Evolutionary conservation across 164 flowering plant genomes (phyloP), one percentile per base, ranked within the genome.

Genomic region (Taxillus chinensis): DNA sequence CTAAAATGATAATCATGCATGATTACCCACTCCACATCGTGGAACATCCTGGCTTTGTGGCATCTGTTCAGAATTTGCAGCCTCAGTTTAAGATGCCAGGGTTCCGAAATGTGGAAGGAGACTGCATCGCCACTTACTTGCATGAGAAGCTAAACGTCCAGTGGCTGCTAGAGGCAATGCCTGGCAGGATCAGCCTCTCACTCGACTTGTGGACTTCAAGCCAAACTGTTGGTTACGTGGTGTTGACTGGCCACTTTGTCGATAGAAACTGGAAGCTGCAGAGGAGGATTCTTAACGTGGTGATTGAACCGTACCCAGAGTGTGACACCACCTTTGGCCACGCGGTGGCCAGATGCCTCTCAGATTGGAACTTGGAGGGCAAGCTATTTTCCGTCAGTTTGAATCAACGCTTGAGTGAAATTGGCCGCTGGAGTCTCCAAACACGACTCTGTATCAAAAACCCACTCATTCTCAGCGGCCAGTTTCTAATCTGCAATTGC

Each of bases 1-100:
- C 92, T 4, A 77, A 70, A 67, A 87, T 87, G 92, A 84, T 92
- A 54, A 84, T 92, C 52, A 78, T 86, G 86, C 91, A 92, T 62
- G 89, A 87, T 54, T 89, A 87, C 72, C 95, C 92, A 4, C 83
- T 92, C 61, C 86, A 89, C 78, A 85, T 89, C 77, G 98, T 92
- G 57, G 96, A 87, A 54, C 89, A 89, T 74, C 73, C 86, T 27
- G 92, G 83, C 1, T 92, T 92, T 57, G 65, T 80, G 38, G 65
- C 87, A n/a, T 87, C 89, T 73, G 86, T 80, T n/a, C 74, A 77
- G 57, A 77, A 72, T 69, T 85, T 92, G 51, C 95, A 89, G 75
- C 95, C 96, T 42, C 81, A 73, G 6, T 89, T 86, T 63, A 79
- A 80, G 60, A 77, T 81, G 83, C 80, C 79, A 51, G 78, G 74